A percentile compares a stretch with the other conserved stretches of the same genome.
Conservation (phyloP, 306 rosid species). For the Alnus rubra region DNA sequence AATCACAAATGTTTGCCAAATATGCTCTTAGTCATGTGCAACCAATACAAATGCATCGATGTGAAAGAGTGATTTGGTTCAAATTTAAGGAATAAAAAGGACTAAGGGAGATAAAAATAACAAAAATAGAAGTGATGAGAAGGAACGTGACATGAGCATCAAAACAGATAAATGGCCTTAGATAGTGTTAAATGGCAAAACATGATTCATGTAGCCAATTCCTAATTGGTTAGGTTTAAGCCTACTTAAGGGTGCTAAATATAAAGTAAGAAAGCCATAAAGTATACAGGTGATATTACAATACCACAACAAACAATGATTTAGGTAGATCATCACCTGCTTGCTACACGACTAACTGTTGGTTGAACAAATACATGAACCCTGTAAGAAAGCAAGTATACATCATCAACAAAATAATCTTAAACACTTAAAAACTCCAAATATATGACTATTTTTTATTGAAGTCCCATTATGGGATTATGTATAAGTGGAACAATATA, state of each 20-base stretch:
- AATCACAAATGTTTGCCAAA: no score
- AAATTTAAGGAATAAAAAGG: background rate
- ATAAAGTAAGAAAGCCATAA: background rate
- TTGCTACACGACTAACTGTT: slow-evolving; percentile 79
- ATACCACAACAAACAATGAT: background rate
- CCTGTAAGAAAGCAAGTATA: slow-evolving; percentile 50
- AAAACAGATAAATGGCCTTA: background rate
- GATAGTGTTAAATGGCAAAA: background rate
- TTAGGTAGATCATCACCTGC: slow-evolving; percentile 55
- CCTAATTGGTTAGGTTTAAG: background rate
- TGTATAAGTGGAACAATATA: background rate
- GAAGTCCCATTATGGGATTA: background rate
- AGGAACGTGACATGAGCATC: background rate
- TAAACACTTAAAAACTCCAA: slow-evolving; percentile 16
- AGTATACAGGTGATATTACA: background rate
- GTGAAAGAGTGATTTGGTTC: background rate
- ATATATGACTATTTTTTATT: slow-evolving; percentile 9
- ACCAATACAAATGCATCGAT: background rate
- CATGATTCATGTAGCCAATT: background rate
- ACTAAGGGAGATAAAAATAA: background rate
- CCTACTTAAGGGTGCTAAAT: background rate
- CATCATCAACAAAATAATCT: slow-evolving; percentile 23
- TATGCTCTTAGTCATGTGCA: background rate
- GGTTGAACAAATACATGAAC: slow-evolving; percentile 92
- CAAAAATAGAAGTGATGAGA: background rate